Evolutionary conservation across 1,284 basidiomycete species (phyloP).

Genomic region (Earliella scabrosa): DNA sequence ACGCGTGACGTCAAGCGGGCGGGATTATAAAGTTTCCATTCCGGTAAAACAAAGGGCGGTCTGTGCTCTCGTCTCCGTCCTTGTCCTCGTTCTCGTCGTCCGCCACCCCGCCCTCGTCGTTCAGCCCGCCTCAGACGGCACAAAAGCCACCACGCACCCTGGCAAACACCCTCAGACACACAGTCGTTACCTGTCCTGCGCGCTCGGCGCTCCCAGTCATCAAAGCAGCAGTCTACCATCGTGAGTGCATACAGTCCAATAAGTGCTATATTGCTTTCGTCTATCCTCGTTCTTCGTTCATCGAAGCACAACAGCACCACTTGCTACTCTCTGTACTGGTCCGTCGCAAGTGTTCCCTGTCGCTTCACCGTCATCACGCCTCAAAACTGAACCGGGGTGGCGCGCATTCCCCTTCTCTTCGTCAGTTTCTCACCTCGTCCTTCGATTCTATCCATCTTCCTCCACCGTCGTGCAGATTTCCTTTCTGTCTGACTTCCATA

Average conservation of each 20-base stretch:
- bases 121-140: background rate
- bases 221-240: background rate
- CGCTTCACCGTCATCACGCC: background rate
- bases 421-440: background rate
- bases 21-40: slow-evolving; percentile 15
- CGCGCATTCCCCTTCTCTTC: background rate
- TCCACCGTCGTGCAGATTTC: background rate
- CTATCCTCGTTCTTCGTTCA: background rate
- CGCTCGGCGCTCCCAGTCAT: background rate
- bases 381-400: background rate
- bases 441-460: background rate
- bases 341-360: too few relatives aligned
- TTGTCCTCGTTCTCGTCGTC: slow-evolving; percentile 1
- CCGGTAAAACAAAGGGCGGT: slow-evolving; percentile 5
- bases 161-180: background rate
- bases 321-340: too few relatives aligned
- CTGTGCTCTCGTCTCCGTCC: too few relatives aligned
- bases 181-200: background rate
- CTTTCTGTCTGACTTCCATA: background rate
- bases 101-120: background rate
- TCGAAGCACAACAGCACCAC: background rate
- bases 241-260: background rate
- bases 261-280: background rate
- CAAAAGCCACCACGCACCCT: background rate
- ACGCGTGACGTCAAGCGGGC: slow-evolving; percentile 12